These are phyloP conservation scores for Penicillium sp. DNA, from an alignment of 2,329 filamentous ascomycete genomes.

Conservation along the genomic window DNA sequence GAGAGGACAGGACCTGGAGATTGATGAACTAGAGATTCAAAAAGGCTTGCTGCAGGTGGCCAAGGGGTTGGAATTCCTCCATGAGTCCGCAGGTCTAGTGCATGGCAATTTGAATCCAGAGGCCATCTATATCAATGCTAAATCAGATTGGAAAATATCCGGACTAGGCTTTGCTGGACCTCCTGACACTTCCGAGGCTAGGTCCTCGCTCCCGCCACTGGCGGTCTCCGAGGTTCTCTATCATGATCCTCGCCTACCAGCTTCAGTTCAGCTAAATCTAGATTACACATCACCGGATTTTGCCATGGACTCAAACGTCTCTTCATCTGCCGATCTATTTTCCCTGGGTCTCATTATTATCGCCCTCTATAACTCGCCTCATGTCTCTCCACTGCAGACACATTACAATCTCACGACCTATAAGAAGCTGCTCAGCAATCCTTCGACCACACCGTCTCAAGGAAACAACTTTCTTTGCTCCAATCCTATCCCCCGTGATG, in stretches of 20 bases:
- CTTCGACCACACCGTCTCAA: slow-evolving; percentile 69
- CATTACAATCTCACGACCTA: slow-evolving; percentile 77
- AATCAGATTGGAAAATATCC: slow-evolving; percentile 98
- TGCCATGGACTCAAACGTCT: slow-evolving; percentile 82
- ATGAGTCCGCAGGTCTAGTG: slow-evolving; percentile 88
- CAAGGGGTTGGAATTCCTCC: slow-evolving; percentile 89
- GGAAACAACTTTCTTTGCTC: slow-evolving; percentile 81
- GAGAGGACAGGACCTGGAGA: slow-evolving; percentile 74
- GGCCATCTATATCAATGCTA: slow-evolving; percentile 86
- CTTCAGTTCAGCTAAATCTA: slow-evolving; percentile 77
- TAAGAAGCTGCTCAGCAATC: slow-evolving; percentile 73
- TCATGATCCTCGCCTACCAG: slow-evolving; percentile 75
- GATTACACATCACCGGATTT: slow-evolving; percentile 96
- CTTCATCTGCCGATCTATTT: slow-evolving; percentile 82
- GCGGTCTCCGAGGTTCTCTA: slow-evolving; percentile 78
- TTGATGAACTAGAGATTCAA: slow-evolving; percentile 95
- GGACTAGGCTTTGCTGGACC: slow-evolving; percentile 87
- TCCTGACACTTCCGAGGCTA: slow-evolving; percentile 65
- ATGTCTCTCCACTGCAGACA: slow-evolving; percentile 75
- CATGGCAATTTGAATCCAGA: slow-evolving; percentile 94
- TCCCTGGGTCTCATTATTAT: slow-evolving; percentile 83
- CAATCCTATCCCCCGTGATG: slow-evolving; percentile 69
- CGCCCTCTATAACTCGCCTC: slow-evolving; percentile 90
- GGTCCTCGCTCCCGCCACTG: slow-evolving; percentile 71
- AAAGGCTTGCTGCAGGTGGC: slow-evolving; percentile 90